Conservation (phyloP, 192 early-diverging fungal species). For the Anaeromyces robustus region DNA sequence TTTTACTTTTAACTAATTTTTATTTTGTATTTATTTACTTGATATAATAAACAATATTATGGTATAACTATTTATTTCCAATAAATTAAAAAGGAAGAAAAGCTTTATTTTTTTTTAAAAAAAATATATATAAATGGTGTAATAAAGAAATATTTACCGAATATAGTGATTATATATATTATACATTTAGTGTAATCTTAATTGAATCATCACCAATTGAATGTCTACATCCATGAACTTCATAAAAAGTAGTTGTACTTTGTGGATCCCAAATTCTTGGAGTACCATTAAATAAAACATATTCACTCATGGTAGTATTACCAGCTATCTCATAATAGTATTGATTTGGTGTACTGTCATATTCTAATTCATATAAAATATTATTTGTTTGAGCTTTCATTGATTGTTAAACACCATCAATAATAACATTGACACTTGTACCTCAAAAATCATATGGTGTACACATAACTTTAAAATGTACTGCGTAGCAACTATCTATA, state of each 20-base stretch:
- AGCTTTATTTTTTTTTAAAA: too few relatives aligned
- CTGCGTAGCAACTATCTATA: background rate
- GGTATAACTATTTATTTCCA: too few relatives aligned
- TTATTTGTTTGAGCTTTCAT: background rate
- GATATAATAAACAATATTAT: too few relatives aligned
- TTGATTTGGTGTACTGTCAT: background rate
- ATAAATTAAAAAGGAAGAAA: too few relatives aligned
- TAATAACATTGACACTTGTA: background rate
- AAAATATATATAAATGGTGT: too few relatives aligned
- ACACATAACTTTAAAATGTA: background rate
- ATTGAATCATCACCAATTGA: background rate
- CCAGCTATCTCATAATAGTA: background rate
- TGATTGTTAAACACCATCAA: background rate
- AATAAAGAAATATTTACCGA: too few relatives aligned
- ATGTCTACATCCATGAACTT: background rate
- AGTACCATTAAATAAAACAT: background rate
- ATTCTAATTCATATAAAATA: background rate
- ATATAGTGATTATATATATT: too few relatives aligned
- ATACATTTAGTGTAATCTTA: too few relatives aligned
- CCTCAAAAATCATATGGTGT: background rate
- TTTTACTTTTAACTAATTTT: too few relatives aligned
- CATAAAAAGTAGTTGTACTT: background rate
- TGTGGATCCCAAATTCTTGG: background rate
- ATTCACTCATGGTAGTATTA: background rate
- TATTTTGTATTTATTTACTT: too few relatives aligned